Conservation (phyloP, 2,329 filamentous ascomycete genomes). For the Erysiphe pulchra region DNA sequence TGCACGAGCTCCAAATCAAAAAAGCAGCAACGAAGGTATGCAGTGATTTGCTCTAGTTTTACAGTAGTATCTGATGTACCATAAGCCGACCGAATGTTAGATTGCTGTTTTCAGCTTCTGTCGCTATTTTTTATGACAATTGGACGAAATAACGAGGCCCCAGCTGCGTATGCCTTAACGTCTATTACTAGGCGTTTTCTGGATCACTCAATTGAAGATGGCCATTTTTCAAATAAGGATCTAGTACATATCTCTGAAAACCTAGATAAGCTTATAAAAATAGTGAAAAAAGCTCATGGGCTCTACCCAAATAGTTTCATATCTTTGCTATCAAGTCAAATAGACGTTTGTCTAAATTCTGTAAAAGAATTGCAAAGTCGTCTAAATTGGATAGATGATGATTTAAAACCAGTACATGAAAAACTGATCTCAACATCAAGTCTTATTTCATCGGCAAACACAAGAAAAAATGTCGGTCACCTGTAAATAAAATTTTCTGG, state of each 20-base stretch:
- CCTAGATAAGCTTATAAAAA: conserved; percentile 42
- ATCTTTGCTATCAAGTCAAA: conserved; percentile 48
- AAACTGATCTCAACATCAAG: conserved; percentile 74
- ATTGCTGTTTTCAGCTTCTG: conserved; percentile 51
- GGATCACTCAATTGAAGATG: conserved; percentile 78
- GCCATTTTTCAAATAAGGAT: conserved; percentile 72
- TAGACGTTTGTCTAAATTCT: conserved; percentile 47
- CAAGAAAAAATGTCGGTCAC: conserved; percentile 49
- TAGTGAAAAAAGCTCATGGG: conserved; percentile 40
- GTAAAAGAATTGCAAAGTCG: conserved; percentile 35
- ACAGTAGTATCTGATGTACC: conserved; percentile 2
- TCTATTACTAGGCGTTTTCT: conserved; percentile 42
- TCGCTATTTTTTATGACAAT: conserved; percentile 94
- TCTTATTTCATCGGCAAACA: conserved; percentile 70
- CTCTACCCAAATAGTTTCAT: conserved; percentile 53
- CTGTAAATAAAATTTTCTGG: neutral
- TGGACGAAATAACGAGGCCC: conserved; percentile 82
- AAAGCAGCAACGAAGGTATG: conserved; percentile 31
- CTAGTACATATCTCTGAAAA: conserved; percentile 57
- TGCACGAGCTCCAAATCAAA: conserved; percentile 21
- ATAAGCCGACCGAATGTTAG: conserved; percentile 35
- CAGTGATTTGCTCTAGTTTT: too few species aligned
- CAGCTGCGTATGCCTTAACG: conserved; percentile 56
- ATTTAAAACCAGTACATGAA: conserved; percentile 55
- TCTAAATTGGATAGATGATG: conserved; percentile 32